Conservation (phyloP, 1,284 basidiomycete species). For the Trichosporon ovoides region DNA sequence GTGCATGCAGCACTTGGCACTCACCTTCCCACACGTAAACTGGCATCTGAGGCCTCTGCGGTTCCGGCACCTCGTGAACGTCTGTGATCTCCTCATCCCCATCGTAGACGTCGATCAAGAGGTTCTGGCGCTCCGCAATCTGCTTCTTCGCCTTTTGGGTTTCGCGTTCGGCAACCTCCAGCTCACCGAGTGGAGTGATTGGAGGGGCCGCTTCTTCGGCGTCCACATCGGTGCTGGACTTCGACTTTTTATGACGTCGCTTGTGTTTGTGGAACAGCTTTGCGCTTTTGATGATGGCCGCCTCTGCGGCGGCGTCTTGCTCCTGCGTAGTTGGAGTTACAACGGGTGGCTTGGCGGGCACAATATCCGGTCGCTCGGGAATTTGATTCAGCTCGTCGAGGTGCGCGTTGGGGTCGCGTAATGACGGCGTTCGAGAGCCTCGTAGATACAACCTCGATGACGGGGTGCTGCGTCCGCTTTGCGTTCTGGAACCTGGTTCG, state of each 20-base stretch:
- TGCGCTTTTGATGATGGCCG: not conserved
- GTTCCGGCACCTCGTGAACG: conserved; percentile 1
- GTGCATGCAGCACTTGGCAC: conserved; percentile 36
- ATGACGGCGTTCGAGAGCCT: not conserved
- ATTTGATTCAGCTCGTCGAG: not conserved
- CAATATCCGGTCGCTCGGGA: not conserved
- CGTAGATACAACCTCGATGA: not conserved
- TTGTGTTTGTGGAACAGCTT: not conserved
- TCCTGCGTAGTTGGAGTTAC: not conserved
- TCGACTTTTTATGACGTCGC: not conserved
- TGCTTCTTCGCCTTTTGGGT: not conserved
- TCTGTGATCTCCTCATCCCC: conserved; percentile 3
- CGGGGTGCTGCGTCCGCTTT: not conserved
- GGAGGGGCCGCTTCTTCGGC: not conserved
- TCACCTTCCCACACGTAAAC: conserved; percentile 65
- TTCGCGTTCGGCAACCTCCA: not conserved
- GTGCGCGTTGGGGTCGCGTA: not conserved
- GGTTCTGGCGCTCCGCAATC: not conserved
- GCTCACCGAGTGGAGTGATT: not conserved
- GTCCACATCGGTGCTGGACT: not conserved
- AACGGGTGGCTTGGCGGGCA: not conserved
- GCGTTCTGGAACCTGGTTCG: too few species aligned
- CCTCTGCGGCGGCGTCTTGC: not conserved
- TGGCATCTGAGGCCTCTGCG: not conserved
- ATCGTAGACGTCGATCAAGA: conserved; percentile 3